Evolutionary conservation across 352 stramenopile species (phyloP).

Genomic region (Pilasporangium apinafurcum): DNA sequence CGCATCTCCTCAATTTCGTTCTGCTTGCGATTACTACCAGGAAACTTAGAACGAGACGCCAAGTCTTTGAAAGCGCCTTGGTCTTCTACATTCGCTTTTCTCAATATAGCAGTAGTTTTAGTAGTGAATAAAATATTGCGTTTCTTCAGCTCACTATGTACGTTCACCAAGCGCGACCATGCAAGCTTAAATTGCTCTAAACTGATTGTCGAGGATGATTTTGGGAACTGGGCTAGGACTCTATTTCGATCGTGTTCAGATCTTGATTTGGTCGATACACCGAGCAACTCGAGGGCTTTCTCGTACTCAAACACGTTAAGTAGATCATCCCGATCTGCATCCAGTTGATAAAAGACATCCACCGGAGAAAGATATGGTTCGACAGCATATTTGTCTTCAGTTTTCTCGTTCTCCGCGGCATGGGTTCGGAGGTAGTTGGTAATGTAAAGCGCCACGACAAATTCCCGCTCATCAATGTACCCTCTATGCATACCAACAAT

Average conservation of each 20-base stretch:
- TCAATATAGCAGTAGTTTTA: no score
- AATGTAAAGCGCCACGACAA: slow-evolving; percentile 69
- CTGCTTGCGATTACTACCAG: not conserved
- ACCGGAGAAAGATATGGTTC: slow-evolving; percentile 27
- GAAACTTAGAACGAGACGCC: no score
- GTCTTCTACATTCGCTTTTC: no score
- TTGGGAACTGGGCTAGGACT: slow-evolving; percentile 27
- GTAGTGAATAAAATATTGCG: slow-evolving; percentile 18
- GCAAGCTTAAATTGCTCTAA: slow-evolving; percentile 50
- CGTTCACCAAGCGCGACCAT: slow-evolving; percentile 45
- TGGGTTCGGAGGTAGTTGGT: slow-evolving; percentile 52
- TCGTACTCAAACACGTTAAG: slow-evolving; percentile 68
- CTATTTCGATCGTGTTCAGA: no score
- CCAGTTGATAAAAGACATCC: slow-evolving; percentile 56
- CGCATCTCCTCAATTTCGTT: slow-evolving; percentile 19
- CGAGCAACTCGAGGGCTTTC: slow-evolving; percentile 45
- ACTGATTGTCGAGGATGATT: slow-evolving; percentile 19
- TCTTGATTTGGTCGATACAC: no score
- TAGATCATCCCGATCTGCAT: slow-evolving; percentile 47
- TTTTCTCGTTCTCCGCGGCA: slow-evolving; percentile 5
- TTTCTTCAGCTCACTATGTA: slow-evolving; percentile 31
- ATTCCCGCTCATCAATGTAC: slow-evolving; percentile 69
- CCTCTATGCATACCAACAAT: slow-evolving; percentile 16
- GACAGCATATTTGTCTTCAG: not conserved
- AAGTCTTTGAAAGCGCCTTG: no score